phyloP scores from a whole-genome alignment of 371 early-diverging fungal species.

The Saksenaea oblongispora region DNA sequence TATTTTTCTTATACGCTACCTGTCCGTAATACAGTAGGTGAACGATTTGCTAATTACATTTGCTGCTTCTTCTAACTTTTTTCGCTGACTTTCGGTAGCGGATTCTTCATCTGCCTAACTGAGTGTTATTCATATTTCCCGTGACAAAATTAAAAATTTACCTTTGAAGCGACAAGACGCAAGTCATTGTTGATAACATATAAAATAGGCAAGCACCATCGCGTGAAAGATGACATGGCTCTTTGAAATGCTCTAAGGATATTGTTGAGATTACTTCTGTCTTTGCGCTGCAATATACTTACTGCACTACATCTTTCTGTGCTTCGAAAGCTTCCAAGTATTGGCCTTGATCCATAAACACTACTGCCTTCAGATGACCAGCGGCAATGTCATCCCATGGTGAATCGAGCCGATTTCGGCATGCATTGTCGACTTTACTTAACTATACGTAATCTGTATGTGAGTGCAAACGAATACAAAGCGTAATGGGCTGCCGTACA shows the following conservation, averaged over 20 bases:
- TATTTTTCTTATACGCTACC: slow-evolving; percentile 39
- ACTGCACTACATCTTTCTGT: slow-evolving; percentile 57
- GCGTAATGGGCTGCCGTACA: background rate
- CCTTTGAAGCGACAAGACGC: slow-evolving; percentile 40
- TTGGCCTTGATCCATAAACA: slow-evolving; percentile 31
- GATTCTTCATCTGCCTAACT: slow-evolving; percentile 61
- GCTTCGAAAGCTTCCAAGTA: slow-evolving; percentile 52
- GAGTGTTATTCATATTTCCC: background rate
- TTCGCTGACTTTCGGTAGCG: slow-evolving; percentile 35
- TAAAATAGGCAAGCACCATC: slow-evolving; percentile 56
- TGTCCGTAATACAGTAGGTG: slow-evolving; percentile 81
- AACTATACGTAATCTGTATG: slow-evolving; percentile 6
- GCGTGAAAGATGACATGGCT: slow-evolving; percentile 37
- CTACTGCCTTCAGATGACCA: slow-evolving; percentile 47
- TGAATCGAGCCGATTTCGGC: slow-evolving; percentile 24
- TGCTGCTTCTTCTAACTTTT: slow-evolving; percentile 82
- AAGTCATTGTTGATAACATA: slow-evolving; percentile 63
- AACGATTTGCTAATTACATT: slow-evolving; percentile 87
- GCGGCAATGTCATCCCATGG: slow-evolving; percentile 58
- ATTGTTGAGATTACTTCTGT: background rate
- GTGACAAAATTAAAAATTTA: slow-evolving; percentile 10
- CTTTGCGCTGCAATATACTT: slow-evolving; percentile 13
- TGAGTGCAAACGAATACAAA: background rate
- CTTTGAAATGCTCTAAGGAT: slow-evolving; percentile 44
- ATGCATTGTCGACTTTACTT: slow-evolving; percentile 29